Evolutionary conservation across 2,329 filamentous ascomycete species (phyloP).

Genomic region (Aspergillus sp.): DNA sequence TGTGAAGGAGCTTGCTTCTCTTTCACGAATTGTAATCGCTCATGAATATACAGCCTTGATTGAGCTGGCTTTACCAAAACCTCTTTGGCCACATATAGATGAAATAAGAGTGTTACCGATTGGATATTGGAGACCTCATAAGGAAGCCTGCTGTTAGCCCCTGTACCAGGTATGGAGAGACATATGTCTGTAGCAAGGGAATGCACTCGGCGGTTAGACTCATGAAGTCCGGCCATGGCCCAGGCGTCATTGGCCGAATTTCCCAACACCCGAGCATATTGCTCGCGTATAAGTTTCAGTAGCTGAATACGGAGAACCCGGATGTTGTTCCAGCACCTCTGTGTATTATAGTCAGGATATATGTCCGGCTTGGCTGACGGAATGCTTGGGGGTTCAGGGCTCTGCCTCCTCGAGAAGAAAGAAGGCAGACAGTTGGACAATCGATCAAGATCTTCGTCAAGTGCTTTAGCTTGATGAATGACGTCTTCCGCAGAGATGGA

Average conservation of each 20-base stretch:
- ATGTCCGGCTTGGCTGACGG: background rate
- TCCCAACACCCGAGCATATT: background rate
- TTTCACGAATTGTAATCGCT: background rate
- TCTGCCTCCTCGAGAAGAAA: background rate
- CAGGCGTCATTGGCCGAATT: background rate
- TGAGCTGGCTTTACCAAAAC: background rate
- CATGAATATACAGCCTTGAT: background rate
- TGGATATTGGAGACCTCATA: background rate
- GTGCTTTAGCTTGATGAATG: background rate
- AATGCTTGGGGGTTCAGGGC: background rate
- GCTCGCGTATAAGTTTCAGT: background rate
- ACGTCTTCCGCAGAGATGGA: background rate
- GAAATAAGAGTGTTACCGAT: background rate
- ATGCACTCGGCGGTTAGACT: background rate
- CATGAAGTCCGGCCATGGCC: background rate
- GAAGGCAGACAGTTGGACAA: background rate
- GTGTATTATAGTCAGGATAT: background rate
- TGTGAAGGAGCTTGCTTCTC: background rate
- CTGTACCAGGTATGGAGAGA: background rate
- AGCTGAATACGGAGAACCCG: conserved; percentile 2
- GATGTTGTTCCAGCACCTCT: conserved; percentile 2
- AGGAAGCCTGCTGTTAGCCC: background rate
- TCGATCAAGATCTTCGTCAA: background rate
- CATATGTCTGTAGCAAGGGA: background rate
- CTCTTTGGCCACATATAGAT: conserved; percentile 1